These are phyloP conservation scores for Biscogniauxia sp. DNA, from an alignment of 2,329 filamentous ascomycete genomes.

Conservation along the genomic window DNA sequence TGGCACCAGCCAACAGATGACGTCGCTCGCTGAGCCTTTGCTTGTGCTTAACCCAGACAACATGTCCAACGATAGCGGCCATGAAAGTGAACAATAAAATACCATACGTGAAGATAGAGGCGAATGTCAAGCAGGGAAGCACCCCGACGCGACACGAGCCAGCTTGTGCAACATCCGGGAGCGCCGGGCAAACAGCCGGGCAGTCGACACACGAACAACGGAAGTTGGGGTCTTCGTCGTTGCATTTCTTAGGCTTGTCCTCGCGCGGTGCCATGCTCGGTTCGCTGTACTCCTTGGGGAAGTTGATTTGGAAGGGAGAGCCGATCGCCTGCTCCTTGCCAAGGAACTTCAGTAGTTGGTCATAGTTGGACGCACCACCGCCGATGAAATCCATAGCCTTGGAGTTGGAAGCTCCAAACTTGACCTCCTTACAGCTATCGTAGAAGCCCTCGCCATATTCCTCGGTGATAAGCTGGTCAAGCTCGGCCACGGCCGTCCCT, in stretches of 20 bases:
- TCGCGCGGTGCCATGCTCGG: conserved; percentile 69
- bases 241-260: conserved; percentile 80
- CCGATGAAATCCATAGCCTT: conserved; percentile 96
- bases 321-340: conserved; percentile 89
- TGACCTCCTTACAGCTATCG: conserved; percentile 97
- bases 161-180: conserved; percentile 70
- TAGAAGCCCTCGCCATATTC: conserved; percentile 87
- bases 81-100: conserved; percentile 68
- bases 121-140: conserved; percentile 91
- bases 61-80: conserved; percentile 67
- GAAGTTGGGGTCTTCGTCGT: conserved; percentile 81
- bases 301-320: conserved; percentile 98
- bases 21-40: conserved; percentile 76
- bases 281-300: conserved; percentile 62
- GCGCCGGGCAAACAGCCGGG: conserved; percentile 75
- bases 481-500: conserved; percentile 69
- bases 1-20: conserved; percentile 79
- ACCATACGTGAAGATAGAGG: conserved; percentile 82
- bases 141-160: conserved; percentile 78
- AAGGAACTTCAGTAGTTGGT: conserved; percentile 83
- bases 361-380: conserved; percentile 88
- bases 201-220: conserved; percentile 95
- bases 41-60: conserved; percentile 71
- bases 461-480: conserved; percentile 85
- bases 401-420: conserved; percentile 91